phyloP scores from a whole-genome alignment of 805 yeast genomes.

The Hermanozyma aechmeae region DNA sequence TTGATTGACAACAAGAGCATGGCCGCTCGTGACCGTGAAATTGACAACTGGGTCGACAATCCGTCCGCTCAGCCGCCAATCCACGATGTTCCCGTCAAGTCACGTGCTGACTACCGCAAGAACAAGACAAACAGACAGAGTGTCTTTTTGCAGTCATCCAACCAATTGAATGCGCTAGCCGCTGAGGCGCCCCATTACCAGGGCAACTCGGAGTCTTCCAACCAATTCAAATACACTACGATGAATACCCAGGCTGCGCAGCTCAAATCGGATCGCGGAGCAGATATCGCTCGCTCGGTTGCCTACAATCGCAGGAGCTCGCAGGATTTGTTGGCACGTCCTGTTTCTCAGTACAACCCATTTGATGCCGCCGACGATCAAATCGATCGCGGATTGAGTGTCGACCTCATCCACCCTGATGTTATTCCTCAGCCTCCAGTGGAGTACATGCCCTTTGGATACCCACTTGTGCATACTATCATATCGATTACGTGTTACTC shows the following conservation, averaged over 20 bases:
- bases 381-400: slow-evolving; percentile 40
- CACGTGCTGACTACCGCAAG: slow-evolving; percentile 41
- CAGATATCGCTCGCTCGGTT: neutral
- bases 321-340: slow-evolving; percentile 22
- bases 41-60: slow-evolving; percentile 83
- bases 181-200: slow-evolving; percentile 27
- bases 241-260: slow-evolving; percentile 57
- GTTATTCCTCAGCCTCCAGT: slow-evolving; percentile 88
- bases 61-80: slow-evolving; percentile 17
- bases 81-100: slow-evolving; percentile 38
- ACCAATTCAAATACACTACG: slow-evolving; percentile 42
- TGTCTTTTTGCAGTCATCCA: slow-evolving; percentile 28
- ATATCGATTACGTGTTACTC: slow-evolving; percentile 81
- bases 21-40: slow-evolving; percentile 53
- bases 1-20: slow-evolving; percentile 48
- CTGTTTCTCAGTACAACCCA: slow-evolving; percentile 20
- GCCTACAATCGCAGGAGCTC: slow-evolving; percentile 7
- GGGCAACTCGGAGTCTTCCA: slow-evolving; percentile 19
- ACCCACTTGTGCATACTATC: slow-evolving; percentile 48
- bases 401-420: slow-evolving; percentile 60
- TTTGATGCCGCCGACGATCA: slow-evolving; percentile 22
- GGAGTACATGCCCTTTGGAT: slow-evolving; percentile 38
- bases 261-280: slow-evolving; percentile 1
- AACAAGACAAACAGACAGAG: slow-evolving; percentile 29
- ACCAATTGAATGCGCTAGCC: slow-evolving; percentile 25